Base-by-base conservation (phyloP, 2,329 filamentous ascomycete species). In the Grosmannia huntii region DNA sequence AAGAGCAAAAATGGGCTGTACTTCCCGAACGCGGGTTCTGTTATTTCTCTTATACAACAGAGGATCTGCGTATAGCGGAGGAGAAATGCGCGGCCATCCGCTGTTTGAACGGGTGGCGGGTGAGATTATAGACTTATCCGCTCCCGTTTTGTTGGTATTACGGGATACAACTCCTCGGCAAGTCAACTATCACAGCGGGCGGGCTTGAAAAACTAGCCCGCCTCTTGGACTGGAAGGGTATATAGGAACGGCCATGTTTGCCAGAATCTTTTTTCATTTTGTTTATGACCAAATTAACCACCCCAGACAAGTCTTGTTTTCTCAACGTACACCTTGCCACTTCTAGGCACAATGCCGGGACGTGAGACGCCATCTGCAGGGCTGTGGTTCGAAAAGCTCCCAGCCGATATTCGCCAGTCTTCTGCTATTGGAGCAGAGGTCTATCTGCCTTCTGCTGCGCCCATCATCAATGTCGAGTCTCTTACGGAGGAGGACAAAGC, bases 361-460 rank as follows among this genome's bases (percentile, higher is more conserved):
- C 53, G 38, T n/a, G 53, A 55, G 16, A 44, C 21, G 5, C 2
- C 21, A 1, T 11, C 19, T n/a, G 51, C 53, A 10, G 54, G 48
- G 21, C 57, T 62, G 55, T 59, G 56, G 56, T 61, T 61, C 12
- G 58, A 61, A 53, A 52, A 55, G 27, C 57, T 62, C 9, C 55
- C 61, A 6, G 44, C 41, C 2, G 53, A 58, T 33, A n/a, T 59
- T 10, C 61, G 61, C 16, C 55, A 58, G 46, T 25, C 53, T 12
- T 62, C 61, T 5, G 38, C 41, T 7, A 61, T 62, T 44, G 61
- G 61, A 14, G 61, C 61, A 33, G 58, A 62, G 23, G 53, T 62
- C 4, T 46, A 60, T 52, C 49, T 62, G 16, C 56, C 59, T 14
- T 19, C 46, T 7, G 23, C 19, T n/a, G 25, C 41, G 19, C 48